These are phyloP conservation scores for Dichotomopilus funicola DNA, from an alignment of 2,329 filamentous ascomycete species.

Conservation along the genomic window DNA sequence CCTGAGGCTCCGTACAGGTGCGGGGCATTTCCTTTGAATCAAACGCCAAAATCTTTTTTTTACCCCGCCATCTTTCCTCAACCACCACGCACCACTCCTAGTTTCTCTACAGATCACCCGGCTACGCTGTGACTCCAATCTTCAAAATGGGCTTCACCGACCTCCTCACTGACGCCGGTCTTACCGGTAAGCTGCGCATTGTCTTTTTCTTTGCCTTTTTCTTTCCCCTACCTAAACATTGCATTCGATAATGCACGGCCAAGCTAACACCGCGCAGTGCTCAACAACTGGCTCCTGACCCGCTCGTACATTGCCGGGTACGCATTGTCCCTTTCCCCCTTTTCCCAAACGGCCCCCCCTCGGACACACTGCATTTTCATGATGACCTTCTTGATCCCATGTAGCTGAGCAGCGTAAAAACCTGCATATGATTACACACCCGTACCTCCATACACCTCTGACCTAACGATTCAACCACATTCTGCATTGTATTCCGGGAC, in stretches of 20 bases:
- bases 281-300: conserved; percentile 27
- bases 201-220: not conserved
- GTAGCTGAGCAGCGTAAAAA: conserved; percentile 82
- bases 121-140: conserved; percentile 7
- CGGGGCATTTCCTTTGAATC: conserved; percentile 12
- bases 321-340: conserved; percentile 4
- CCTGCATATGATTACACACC: conserved; percentile 61
- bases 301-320: conserved; percentile 26
- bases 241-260: no score
- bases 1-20: conserved; percentile 14
- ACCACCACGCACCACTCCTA: conserved; percentile 8
- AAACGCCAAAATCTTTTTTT: conserved; percentile 20
- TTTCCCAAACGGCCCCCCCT: not conserved
- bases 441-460: conserved; percentile 62
- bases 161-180: conserved; percentile 24
- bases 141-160: conserved; percentile 27
- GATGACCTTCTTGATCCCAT: conserved; percentile 82
- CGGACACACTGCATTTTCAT: conserved; percentile 26
- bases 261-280: conserved; percentile 17
- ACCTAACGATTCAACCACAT: conserved; percentile 26
- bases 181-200: conserved; percentile 19
- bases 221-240: no score
- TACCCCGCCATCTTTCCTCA: conserved; percentile 18
- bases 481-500: not conserved
- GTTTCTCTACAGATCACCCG: not conserved